Conservation (phyloP, 2,329 filamentous ascomycete genomes). For the Fusarium paranaense region DNA sequence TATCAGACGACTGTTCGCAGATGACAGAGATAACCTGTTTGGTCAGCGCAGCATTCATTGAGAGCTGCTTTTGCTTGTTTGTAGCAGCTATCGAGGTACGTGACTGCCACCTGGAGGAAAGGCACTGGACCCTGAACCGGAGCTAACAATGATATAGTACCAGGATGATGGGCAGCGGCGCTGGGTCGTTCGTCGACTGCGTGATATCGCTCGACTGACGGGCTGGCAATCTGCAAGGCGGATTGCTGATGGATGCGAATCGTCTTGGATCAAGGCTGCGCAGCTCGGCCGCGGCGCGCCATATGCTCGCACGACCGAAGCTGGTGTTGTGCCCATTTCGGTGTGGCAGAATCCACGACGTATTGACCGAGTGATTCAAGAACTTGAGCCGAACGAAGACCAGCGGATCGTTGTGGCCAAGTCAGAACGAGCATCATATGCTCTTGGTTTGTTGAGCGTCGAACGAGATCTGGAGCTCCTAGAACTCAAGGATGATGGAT, state of each 20-base stretch:
- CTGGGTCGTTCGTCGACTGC: conserved; percentile 81
- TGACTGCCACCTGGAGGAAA: not conserved
- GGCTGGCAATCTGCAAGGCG: conserved; percentile 88
- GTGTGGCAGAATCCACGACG: conserved; percentile 64
- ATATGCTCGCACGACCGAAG: conserved; percentile 66
- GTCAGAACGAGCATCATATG: conserved; percentile 76
- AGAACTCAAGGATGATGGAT: conserved; percentile 61
- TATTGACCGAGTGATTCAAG: conserved; percentile 64
- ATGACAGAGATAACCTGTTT: conserved; percentile 76
- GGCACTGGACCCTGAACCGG: not conserved
- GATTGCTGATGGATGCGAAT: conserved; percentile 87
- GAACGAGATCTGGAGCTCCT: conserved; percentile 79
- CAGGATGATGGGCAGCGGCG: conserved; percentile 77
- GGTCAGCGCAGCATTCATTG: conserved; percentile 84
- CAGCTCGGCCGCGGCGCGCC: conserved; percentile 80
- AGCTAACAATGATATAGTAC: conserved; percentile 64
- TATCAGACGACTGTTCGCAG: conserved; percentile 66
- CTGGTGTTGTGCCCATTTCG: conserved; percentile 47
- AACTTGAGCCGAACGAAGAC: conserved; percentile 56
- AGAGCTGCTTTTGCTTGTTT: conserved; percentile 85
- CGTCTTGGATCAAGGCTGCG: conserved; percentile 81
- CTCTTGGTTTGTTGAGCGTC: conserved; percentile 81
- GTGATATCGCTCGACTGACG: conserved; percentile 81
- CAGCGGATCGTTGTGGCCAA: conserved; percentile 68
- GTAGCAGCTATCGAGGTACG: conserved; percentile 82